Evolutionary conservation across 345 rosid species (phyloP), one percentile per base, ranked within the genome.

Genomic region (Arabidopsis thaliana): DNA sequence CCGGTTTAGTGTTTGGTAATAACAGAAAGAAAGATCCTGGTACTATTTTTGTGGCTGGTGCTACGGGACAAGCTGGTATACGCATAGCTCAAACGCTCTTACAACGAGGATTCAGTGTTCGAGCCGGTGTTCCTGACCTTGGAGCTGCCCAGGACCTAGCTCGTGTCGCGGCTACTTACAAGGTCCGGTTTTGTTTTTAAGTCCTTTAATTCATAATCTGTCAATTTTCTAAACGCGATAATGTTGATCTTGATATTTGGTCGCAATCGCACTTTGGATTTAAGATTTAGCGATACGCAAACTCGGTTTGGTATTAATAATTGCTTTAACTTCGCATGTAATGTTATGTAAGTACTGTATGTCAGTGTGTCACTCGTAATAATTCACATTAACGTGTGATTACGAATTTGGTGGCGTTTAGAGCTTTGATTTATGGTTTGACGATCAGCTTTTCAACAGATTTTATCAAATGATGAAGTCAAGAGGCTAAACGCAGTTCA

Each of bases 41-140:
- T 66, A 91, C 97, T 4, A 96, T 94, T 58, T 94, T 87, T 45
- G 97, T 94, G 23, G 96, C 98, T 1, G 97, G 97, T 38, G 99
- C 99, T 8, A 87, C 96, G 0, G 99, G 99, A 33, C 97, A 86
- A 84, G 96, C 85, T 0, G 99, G 99, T 25, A 59, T 90, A 72
- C 92, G 97, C 65, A 90, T 91, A 71, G 87, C 92, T 1, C 97
- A 85, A 73, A 68, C 80, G 25, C 77, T 95, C 60, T 70, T 95
- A 75, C 88, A 97, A 22, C 80, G 85, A 69, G 99, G 99, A 4
- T 95, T 91, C 67, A 82, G 82, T 14, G 99, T 95, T 36, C 75
- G 99, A 72, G 97, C 97, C 30, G 99, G 97, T 6, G 99, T 94
- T 62, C 83, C 97, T 1, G 89, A 88, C 67, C 92, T 95, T 7